These are phyloP conservation scores for Lithocarpus polystachyus DNA, from an alignment of 306 rosid genomes.

Conservation along the genomic window DNA sequence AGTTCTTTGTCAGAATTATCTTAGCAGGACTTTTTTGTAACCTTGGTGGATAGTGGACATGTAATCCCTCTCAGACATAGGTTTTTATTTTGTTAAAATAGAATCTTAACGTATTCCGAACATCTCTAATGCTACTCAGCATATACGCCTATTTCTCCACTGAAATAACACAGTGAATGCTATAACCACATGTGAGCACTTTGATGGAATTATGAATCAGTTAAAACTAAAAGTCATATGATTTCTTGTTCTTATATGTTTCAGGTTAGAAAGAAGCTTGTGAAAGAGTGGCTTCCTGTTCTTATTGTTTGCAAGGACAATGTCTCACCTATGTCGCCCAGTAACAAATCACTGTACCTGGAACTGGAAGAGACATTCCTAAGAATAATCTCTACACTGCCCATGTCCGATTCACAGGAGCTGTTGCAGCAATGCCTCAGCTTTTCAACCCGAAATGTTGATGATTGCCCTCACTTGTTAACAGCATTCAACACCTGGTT, in stretches of 20 bases:
- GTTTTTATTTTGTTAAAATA: not conserved
- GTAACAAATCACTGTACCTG: slow-evolving; percentile 52
- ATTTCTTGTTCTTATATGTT: not conserved
- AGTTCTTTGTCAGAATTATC: not conserved
- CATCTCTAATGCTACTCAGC: not conserved
- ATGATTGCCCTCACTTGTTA: slow-evolving; percentile 86
- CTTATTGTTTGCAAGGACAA: slow-evolving; percentile 80
- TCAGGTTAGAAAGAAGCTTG: slow-evolving; percentile 90
- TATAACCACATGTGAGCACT: not conserved
- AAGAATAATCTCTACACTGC: slow-evolving; percentile 80
- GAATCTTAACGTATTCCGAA: not conserved
- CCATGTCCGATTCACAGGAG: slow-evolving; percentile 86
- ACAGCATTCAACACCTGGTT: slow-evolving; percentile 93
- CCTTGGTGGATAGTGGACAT: not conserved
- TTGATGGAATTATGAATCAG: not conserved
- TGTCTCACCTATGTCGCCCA: slow-evolving; percentile 62
- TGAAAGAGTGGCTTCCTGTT: slow-evolving; percentile 89
- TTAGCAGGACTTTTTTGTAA: not conserved
- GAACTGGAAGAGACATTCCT: slow-evolving; percentile 86
- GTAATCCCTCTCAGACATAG: not conserved
- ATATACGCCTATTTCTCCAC: not conserved
- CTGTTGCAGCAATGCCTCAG: slow-evolving; percentile 81
- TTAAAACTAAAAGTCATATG: not conserved
- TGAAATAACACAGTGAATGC: not conserved
- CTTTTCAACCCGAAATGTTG: slow-evolving; percentile 78